phyloP scores from a whole-genome alignment of 768 basidiomycete species.

The Macrolepiota dolichaula region DNA sequence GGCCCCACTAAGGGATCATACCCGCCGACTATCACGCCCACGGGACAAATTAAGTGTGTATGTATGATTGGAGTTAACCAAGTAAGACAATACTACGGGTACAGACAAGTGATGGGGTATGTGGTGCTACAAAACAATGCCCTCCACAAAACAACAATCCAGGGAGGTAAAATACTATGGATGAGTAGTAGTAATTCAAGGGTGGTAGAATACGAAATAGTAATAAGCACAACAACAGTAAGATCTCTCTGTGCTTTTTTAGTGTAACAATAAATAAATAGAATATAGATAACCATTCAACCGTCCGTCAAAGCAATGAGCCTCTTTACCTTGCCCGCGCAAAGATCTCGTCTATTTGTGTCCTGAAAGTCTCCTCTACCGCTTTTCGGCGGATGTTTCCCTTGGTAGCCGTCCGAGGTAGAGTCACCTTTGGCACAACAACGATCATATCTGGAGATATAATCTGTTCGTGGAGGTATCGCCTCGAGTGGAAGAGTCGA shows the following conservation, averaged over 20 bases:
- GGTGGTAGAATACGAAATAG: conserved; percentile 4
- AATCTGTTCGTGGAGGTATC: conserved; percentile 80
- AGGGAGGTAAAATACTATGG: background rate
- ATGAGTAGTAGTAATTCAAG: conserved; percentile 14
- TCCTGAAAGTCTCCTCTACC: conserved; percentile 63
- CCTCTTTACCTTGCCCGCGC: conserved; percentile 14
- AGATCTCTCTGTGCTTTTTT: conserved; percentile 5
- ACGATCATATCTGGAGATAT: conserved; percentile 60
- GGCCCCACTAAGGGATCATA: too few species aligned
- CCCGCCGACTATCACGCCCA: background rate
- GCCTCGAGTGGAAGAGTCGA: conserved; percentile 66
- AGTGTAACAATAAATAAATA: conserved; percentile 15
- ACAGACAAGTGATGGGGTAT: background rate
- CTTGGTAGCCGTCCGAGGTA: conserved; percentile 78
- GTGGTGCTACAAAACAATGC: conserved; percentile 11
- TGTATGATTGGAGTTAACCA: background rate
- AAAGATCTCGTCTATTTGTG: conserved; percentile 59
- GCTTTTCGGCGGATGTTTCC: conserved; percentile 78
- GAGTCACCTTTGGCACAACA: conserved; percentile 58
- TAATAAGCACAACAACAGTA: background rate
- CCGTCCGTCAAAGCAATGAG: background rate
- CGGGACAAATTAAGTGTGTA: background rate
- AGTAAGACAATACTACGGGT: background rate
- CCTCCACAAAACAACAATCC: background rate
- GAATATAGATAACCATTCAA: background rate